Percentiles rank a stretch among this genome's conserved stretches.
Conservation (phyloP, 345 rosid genomes). For the Gossypium turneri region DNA sequence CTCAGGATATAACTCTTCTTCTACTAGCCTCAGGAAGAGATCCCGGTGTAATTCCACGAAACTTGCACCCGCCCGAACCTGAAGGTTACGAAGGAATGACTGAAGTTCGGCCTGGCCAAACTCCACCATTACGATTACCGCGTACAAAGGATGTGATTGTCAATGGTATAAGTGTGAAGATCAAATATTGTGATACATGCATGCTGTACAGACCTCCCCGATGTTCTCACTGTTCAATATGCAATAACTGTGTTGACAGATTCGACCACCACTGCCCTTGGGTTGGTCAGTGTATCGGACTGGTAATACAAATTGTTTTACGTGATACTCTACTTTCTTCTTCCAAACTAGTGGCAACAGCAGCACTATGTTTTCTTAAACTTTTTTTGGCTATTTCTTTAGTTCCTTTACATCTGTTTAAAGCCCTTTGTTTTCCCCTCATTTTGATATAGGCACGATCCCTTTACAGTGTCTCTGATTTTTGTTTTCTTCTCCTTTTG, state of each 20-base stretch:
- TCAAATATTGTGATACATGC: slow-evolving; percentile 92
- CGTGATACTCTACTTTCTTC: slow-evolving; percentile 8
- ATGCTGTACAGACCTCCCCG: slow-evolving; percentile 93
- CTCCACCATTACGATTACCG: slow-evolving; percentile 51
- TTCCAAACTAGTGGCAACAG: slow-evolving; percentile 14
- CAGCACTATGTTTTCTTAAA: neutral
- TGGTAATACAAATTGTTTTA: slow-evolving; percentile 47
- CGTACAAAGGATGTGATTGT: slow-evolving; percentile 64
- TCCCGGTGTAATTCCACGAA: slow-evolving; percentile 90
- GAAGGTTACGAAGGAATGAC: slow-evolving; percentile 41
- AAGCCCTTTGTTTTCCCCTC: neutral
- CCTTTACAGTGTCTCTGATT: neutral
- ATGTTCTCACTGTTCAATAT: slow-evolving; percentile 98
- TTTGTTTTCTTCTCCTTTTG: slow-evolving; percentile 15
- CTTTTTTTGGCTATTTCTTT: neutral
- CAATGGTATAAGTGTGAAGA: slow-evolving; percentile 70
- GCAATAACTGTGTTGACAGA: slow-evolving; percentile 92
- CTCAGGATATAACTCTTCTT: slow-evolving; percentile 72
- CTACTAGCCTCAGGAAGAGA: slow-evolving; percentile 86
- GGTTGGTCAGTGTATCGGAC: slow-evolving; percentile 99
- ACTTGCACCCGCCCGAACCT: slow-evolving; percentile 66
- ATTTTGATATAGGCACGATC: neutral
- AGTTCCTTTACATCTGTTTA: neutral
- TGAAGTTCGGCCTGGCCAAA: slow-evolving; percentile 43
- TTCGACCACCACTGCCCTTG: slow-evolving; percentile 99